A percentile compares a stretch with the other conserved stretches of the same genome.
Conservation (phyloP, 129 eudicot species). For the Cynara cardunculus region DNA sequence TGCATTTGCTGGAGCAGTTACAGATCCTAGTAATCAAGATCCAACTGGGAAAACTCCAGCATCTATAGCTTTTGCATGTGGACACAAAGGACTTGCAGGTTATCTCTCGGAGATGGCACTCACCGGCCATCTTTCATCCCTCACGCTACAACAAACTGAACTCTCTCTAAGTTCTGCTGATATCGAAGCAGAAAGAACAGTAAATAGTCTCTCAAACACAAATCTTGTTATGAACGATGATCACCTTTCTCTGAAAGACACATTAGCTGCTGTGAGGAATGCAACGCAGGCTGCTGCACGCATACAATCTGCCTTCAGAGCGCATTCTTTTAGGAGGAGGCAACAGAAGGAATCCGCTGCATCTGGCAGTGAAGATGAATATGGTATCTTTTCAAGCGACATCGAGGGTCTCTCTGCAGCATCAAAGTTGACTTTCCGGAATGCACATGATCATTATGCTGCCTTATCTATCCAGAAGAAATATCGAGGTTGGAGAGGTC, state of each 20-base stretch:
- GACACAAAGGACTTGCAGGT: slow-evolving; percentile 90
- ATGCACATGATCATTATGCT: slow-evolving; percentile 45
- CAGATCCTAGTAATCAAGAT: slow-evolving; percentile 77
- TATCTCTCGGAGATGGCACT: slow-evolving; percentile 82
- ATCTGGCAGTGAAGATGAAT: slow-evolving; percentile 36
- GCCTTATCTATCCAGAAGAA: slow-evolving; percentile 92
- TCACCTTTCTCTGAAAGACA: slow-evolving; percentile 40
- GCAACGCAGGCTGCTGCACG: slow-evolving; percentile 97
- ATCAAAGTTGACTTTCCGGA: slow-evolving; percentile 64
- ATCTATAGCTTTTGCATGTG: slow-evolving; percentile 63
- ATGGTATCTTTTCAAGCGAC: slow-evolving; percentile 39
- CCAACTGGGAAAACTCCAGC: slow-evolving; percentile 89
- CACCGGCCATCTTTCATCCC: slow-evolving; percentile 80
- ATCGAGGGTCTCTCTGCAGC: slow-evolving; percentile 63
- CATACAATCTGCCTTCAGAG: slow-evolving; percentile 93
- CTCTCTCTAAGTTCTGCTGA: neutral
- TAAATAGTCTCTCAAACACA: slow-evolving; percentile 42
- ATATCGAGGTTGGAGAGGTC: slow-evolving; percentile 79
- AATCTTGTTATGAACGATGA: slow-evolving; percentile 39
- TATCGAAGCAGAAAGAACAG: slow-evolving; percentile 1
- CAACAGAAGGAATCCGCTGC: slow-evolving; percentile 42
- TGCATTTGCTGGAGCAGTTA: slow-evolving; percentile 90
- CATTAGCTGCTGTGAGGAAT: slow-evolving; percentile 80
- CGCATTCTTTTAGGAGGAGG: slow-evolving; percentile 87
- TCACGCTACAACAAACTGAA: slow-evolving; percentile 47